Percentiles rank a stretch among this genome's conserved stretches.
Evolutionary conservation across 139 green algal species (phyloP).

Genomic region (Deuterostichococcus epilithicus): DNA sequence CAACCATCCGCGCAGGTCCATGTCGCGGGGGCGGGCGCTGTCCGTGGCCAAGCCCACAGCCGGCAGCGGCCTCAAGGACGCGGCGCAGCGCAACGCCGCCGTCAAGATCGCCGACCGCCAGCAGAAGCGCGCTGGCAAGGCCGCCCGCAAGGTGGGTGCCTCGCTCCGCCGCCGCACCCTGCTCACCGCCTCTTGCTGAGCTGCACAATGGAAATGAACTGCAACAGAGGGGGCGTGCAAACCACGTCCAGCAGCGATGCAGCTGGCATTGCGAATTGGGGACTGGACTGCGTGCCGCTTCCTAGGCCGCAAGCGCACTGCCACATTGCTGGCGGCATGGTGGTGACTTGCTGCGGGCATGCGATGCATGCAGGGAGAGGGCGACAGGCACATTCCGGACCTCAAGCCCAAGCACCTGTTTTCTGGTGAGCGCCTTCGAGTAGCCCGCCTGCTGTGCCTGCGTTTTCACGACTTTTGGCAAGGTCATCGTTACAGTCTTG

Average conservation of each 20-base stretch:
- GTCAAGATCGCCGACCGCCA: slow-evolving; percentile 85
- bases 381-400: slow-evolving; percentile 65
- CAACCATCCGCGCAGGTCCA: slow-evolving; percentile 61
- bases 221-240: too few relatives aligned
- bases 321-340: too few relatives aligned
- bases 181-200: too few relatives aligned
- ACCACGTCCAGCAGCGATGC: too few relatives aligned
- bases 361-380: slow-evolving; percentile 64
- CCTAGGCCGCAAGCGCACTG: too few relatives aligned
- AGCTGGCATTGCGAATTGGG: too few relatives aligned
- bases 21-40: slow-evolving; percentile 71
- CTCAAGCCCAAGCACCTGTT: slow-evolving; percentile 98
- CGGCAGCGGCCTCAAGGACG: slow-evolving; percentile 75
- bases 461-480: neutral
- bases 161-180: too few relatives aligned
- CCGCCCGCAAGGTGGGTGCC: slow-evolving; percentile 35
- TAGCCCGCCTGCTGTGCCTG: neutral
- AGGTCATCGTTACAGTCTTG: neutral
- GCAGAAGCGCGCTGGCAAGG: slow-evolving; percentile 68
- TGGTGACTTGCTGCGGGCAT: too few relatives aligned
- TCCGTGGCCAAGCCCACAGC: slow-evolving; percentile 48
- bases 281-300: too few relatives aligned
- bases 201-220: too few relatives aligned
- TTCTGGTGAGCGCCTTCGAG: slow-evolving; percentile 24
- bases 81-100: slow-evolving; percentile 72